phyloP scores from a whole-genome alignment of 1,284 basidiomycete species.

The Peniophora sp. region DNA sequence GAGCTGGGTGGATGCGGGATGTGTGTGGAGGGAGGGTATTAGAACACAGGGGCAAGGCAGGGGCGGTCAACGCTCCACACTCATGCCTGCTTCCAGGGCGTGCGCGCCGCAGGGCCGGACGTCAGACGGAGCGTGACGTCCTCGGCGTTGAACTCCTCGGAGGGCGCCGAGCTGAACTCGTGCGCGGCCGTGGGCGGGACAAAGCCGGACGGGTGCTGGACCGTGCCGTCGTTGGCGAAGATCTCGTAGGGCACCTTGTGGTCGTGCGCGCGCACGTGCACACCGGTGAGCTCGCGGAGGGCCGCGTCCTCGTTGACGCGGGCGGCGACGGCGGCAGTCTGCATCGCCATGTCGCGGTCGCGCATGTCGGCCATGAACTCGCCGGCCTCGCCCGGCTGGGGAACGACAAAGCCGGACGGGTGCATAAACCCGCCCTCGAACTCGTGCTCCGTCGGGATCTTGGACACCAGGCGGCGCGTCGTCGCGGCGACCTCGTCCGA shows the following conservation, averaged over 20 bases:
- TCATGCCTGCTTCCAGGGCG: constrained; percentile 1
- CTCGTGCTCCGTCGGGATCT: constrained; percentile 20
- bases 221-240: constrained; percentile 18
- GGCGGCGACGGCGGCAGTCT: constrained; percentile 5
- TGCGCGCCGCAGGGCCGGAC: background rate
- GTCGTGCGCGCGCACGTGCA: constrained; percentile 20
- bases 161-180: constrained; percentile 20
- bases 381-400: constrained; percentile 9
- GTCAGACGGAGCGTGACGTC: background rate
- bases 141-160: constrained; percentile 8
- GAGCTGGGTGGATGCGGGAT: background rate
- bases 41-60: background rate
- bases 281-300: constrained; percentile 9
- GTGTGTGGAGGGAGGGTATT: background rate
- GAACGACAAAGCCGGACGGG: constrained; percentile 24
- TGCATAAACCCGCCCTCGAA: constrained; percentile 18
- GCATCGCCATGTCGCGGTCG: background rate
- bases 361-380: constrained; percentile 3
- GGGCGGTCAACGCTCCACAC: background rate
- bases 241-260: constrained; percentile 29
- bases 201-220: constrained; percentile 24
- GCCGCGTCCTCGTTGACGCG: constrained; percentile 3
- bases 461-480: constrained; percentile 21
- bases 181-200: constrained; percentile 24
- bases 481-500: constrained; percentile 25